These are phyloP conservation scores for Corymbia maculata DNA, from an alignment of 345 rosid genomes.

Conservation along the genomic window DNA sequence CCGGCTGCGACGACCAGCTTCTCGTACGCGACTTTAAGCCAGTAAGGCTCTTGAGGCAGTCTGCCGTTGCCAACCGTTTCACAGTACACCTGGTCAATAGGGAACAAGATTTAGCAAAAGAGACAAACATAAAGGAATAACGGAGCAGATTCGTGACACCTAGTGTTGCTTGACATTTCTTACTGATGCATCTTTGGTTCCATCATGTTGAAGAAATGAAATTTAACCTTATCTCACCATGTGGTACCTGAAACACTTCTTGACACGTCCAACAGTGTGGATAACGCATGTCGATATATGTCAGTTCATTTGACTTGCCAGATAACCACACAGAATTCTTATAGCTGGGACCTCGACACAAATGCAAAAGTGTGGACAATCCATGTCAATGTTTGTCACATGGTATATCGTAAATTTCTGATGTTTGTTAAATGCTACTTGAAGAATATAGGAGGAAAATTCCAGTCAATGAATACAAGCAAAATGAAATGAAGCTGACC, in stretches of 20 bases:
- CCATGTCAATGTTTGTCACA: not conserved
- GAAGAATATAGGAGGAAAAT: not conserved
- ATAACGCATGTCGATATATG: not conserved
- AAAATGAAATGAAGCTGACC: not conserved
- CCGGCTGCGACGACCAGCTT: constrained; percentile 86
- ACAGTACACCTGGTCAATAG: constrained; percentile 52
- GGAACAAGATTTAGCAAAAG: not conserved
- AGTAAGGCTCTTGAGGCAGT: constrained; percentile 49
- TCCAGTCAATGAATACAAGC: not conserved
- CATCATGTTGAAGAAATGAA: not conserved
- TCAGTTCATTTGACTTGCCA: not conserved
- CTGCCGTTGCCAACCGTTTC: constrained; percentile 47
- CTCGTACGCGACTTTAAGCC: constrained; percentile 87
- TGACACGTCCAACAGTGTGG: no score
- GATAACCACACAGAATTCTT: not conserved
- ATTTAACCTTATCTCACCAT: no score
- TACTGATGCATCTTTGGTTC: not conserved
- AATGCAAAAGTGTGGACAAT: not conserved
- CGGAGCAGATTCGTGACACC: not conserved
- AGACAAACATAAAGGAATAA: not conserved
- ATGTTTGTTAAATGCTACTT: not conserved
- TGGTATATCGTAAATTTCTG: not conserved
- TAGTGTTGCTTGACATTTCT: not conserved
- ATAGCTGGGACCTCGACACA: not conserved
- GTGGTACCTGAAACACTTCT: not conserved